These are phyloP conservation scores for Phytophthora cactorum DNA, from an alignment of 352 stramenopile genomes.

Conservation along the genomic window DNA sequence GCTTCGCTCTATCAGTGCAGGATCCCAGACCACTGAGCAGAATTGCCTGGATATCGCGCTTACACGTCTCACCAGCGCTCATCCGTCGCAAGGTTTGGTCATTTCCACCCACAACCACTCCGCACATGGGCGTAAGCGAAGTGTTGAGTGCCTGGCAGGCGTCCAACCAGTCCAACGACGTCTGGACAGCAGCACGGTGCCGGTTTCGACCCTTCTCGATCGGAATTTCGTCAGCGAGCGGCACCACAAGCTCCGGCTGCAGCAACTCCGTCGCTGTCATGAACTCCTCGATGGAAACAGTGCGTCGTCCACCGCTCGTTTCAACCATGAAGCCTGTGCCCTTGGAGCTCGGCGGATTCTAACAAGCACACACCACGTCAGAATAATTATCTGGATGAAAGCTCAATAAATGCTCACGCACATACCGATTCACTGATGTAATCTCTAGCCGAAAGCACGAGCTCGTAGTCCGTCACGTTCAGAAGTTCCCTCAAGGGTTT, in stretches of 20 bases:
- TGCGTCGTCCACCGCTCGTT: constrained; percentile 56
- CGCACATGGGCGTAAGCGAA: constrained; percentile 47
- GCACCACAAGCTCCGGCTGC: constrained; percentile 60
- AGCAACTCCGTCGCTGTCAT: constrained; percentile 63
- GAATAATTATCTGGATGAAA: too few relatives aligned
- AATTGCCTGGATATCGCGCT: constrained; percentile 70
- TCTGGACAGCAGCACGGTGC: constrained; percentile 67
- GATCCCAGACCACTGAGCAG: constrained; percentile 68
- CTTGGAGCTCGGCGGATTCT: constrained; percentile 66
- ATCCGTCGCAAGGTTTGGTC: constrained; percentile 58
- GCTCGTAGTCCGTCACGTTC: constrained; percentile 46
- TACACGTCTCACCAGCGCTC: constrained; percentile 68
- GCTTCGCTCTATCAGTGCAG: constrained; percentile 41
- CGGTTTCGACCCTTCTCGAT: constrained; percentile 66
- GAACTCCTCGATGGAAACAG: constrained; percentile 57
- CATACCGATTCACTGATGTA: constrained; percentile 62
- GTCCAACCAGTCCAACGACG: constrained; percentile 76
- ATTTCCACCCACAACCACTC: constrained; percentile 71
- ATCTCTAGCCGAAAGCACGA: constrained; percentile 76
- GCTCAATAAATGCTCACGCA: constrained; percentile 2
- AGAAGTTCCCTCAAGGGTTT: constrained; percentile 58
- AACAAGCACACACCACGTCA: not conserved
- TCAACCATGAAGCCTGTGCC: constrained; percentile 59
- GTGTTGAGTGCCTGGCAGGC: constrained; percentile 45
- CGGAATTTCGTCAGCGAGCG: constrained; percentile 72